Conservation (phyloP, 208 protist species). For the Wallacemonas sp. region DNA sequence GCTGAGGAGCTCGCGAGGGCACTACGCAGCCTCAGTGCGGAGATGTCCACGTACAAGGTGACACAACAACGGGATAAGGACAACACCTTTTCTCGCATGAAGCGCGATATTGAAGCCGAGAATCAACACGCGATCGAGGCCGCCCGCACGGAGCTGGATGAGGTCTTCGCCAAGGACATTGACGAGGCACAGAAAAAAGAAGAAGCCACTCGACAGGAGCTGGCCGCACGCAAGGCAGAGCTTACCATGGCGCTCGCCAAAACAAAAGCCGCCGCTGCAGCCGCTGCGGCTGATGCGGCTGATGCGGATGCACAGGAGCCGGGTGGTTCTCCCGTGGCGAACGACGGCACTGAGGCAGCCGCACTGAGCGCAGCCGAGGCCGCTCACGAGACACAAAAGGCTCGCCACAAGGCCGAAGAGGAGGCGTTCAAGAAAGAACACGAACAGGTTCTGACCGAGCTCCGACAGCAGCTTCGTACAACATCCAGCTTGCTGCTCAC, state of each 20-base stretch:
- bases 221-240: slow-evolving; percentile 13
- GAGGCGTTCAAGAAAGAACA: slow-evolving; percentile 10
- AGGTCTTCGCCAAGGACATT: slow-evolving; percentile 19
- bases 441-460: neutral
- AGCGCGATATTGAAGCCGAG: slow-evolving; percentile 19
- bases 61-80: slow-evolving; percentile 13
- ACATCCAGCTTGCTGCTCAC: slow-evolving; percentile 16
- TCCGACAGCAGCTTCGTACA: slow-evolving; percentile 27
- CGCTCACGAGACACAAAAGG: slow-evolving; percentile 20
- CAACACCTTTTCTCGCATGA: slow-evolving; percentile 5
- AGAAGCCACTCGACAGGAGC: slow-evolving; percentile 9
- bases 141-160: slow-evolving; percentile 18
- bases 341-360: neutral
- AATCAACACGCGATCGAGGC: slow-evolving; percentile 19
- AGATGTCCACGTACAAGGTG: neutral
- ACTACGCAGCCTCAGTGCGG: neutral
- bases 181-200: slow-evolving; percentile 13
- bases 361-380: neutral
- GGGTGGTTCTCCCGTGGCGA: no score
- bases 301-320: slow-evolving; percentile 1
- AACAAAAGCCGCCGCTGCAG: slow-evolving; percentile 11
- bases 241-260: neutral
- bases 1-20: slow-evolving; percentile 6
- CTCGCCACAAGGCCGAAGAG: slow-evolving; percentile 16
- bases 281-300: neutral